Evolutionary conservation across 1,139 yeast genomes (phyloP), one percentile per base, ranked within the genome.

Genomic region (Yamadazyma diospyri): DNA sequence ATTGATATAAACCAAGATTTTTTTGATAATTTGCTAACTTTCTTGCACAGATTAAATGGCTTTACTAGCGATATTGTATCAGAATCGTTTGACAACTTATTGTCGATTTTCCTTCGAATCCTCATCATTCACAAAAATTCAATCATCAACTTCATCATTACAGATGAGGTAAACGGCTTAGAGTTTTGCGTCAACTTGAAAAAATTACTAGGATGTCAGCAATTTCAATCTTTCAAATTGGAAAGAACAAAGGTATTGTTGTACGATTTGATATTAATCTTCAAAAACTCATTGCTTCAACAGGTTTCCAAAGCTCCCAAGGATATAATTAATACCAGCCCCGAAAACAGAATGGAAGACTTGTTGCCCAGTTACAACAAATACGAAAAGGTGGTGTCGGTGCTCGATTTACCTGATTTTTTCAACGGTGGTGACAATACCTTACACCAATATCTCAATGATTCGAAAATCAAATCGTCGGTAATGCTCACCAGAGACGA

Each of bases 231-330:
- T 23, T 68, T 69, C 45, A 20, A n/a, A 3, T 23, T 26, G 18
- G 73, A 75, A 30, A 74, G 74, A 41, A 51, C 81, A 39, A 74
- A 72, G 45, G 74, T 81, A 34, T 57, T 81, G 41, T 57, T 81
- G 2, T 80, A 79, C 46, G 92, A 83, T 50, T 63, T 81, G 28
- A 55, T 81, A 25, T 57, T 78, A 3, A 70, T 84, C 3, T 32
- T 31, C 6, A 36, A 36, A 20, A 32, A 24, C 6, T 23, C 28
- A 13, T 13, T 36, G 16, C 14, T 23, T 4, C 37, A 34, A 19
- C 30, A 34, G 11, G 23, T 27, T 10, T 27, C 37, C 5, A 36
- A 28, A 24, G 15, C 24, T 3, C 14, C 36, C 4, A 30, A 34
- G 22, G 32, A 25, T 9, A 16, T n/a, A 8, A 24, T 22, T 9